These are phyloP conservation scores for Haplosporangium sp. DNA, from an alignment of 371 early-diverging fungal species.

Conservation along the genomic window DNA sequence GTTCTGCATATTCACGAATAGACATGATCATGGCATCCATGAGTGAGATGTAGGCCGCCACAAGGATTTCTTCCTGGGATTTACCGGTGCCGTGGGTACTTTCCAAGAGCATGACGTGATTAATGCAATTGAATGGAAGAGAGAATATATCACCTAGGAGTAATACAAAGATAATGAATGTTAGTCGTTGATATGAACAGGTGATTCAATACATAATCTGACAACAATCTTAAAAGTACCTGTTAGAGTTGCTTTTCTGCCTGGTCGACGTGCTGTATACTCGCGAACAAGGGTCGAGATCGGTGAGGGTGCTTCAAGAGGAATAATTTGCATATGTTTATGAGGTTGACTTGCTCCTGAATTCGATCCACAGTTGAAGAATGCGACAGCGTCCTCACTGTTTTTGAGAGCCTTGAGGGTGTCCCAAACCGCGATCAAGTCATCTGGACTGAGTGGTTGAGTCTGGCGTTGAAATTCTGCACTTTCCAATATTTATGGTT, in stretches of 20 bases:
- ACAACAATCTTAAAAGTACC: slow-evolving; percentile 11
- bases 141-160: slow-evolving; percentile 39
- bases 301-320: slow-evolving; percentile 66
- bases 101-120: slow-evolving; percentile 22
- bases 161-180: neutral
- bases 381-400: slow-evolving; percentile 62
- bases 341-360: slow-evolving; percentile 83
- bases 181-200: neutral
- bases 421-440: slow-evolving; percentile 68
- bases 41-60: slow-evolving; percentile 41
- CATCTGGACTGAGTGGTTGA: slow-evolving; percentile 68
- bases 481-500: neutral
- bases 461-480: slow-evolving; percentile 75
- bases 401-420: slow-evolving; percentile 60
- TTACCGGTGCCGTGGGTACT: slow-evolving; percentile 11
- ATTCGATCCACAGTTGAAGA: slow-evolving; percentile 79
- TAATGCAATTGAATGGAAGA: slow-evolving; percentile 32
- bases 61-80: slow-evolving; percentile 39
- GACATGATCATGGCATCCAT: slow-evolving; percentile 52
- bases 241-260: slow-evolving; percentile 45
- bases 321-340: slow-evolving; percentile 81
- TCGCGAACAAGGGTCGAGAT: slow-evolving; percentile 60
- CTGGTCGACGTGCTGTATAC: slow-evolving; percentile 60
- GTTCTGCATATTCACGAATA: slow-evolving; percentile 42
- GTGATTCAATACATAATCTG: neutral